Base-by-base conservation (phyloP, 441 rosid genomes). In the Dalechampia spathulata region DNA sequence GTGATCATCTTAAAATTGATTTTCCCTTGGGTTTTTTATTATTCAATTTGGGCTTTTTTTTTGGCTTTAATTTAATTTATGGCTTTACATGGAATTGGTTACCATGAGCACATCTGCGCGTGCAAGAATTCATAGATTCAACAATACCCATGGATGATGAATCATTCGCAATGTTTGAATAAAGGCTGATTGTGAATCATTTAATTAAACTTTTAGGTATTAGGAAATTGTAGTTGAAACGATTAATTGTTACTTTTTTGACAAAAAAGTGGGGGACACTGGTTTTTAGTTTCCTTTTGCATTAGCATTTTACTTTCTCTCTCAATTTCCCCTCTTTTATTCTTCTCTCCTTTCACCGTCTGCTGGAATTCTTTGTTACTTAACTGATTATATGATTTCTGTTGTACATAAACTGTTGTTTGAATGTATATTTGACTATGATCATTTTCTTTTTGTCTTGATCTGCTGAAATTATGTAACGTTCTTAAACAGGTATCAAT, bases 401-500 rank as follows among this genome's bases (percentile, higher is more conserved):
- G 43, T 19, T 5, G 21, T 10, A 13, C 45, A 28, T 48, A 49
- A 56, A 13, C 21, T 13, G 10, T 34, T 28, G 21, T 32, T 57
- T 46, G 21, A 23, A 58, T 48, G 38, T 27, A 42, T 36, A 30
- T 25, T 39, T 12, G 34, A 23, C 16, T 45, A 20, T 46, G 20
- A 10, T 20, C 11, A 19, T 40, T 63, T 12, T 8, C 34, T 49
- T 21, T 52, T 23, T 42, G 51, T 26, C 32, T 17, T 60, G 15
- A 60, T 45, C 58, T 62, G 52, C 44, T 54, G 28, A 64, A 40
- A 43, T 57, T n/a, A n/a, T n/a, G n/a, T 47, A 13, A 52, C 16
- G 26, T 61, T 17, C 37, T 54, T 71, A 60, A 70, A 66, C 81
- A 92, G 99, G 83, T 92, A 44, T 89, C 97, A 20, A 89, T 92